Evolutionary conservation across 768 basidiomycete species (phyloP).

Genomic region (Mycena epipterygia): DNA sequence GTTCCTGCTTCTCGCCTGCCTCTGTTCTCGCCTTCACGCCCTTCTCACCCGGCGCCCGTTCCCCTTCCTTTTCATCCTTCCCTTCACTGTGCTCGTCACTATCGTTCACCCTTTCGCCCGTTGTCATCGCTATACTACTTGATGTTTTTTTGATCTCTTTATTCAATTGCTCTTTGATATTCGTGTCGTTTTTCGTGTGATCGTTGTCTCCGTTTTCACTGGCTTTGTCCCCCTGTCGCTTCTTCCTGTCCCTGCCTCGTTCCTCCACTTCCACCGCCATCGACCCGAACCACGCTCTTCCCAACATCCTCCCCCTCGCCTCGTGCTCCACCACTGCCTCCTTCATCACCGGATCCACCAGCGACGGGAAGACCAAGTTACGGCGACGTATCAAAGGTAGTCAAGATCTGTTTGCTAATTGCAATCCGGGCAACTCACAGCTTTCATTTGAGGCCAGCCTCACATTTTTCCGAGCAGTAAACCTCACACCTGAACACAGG

Average conservation of each 20-base stretch:
- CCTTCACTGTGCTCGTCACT: neutral
- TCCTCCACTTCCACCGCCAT: neutral
- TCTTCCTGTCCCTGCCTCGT: neutral
- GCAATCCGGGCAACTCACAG: too few relatives aligned
- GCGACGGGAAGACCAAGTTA: constrained; percentile 6
- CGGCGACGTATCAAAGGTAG: too few relatives aligned
- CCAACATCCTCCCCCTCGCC: neutral
- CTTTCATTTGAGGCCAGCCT: too few relatives aligned
- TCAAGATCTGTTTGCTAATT: too few relatives aligned
- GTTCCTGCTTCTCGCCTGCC: too few relatives aligned
- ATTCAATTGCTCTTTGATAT: too few relatives aligned
- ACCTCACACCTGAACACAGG: too few relatives aligned
- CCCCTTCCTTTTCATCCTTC: neutral
- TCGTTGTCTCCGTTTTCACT: neutral
- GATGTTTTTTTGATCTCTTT: neutral
- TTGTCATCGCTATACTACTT: too few relatives aligned
- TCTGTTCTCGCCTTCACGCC: too few relatives aligned
- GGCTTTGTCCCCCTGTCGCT: neutral
- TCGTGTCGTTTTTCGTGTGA: too few relatives aligned
- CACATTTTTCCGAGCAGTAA: too few relatives aligned
- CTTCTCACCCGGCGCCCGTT: too few relatives aligned
- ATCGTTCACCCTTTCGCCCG: constrained; percentile 4
- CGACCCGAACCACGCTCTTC: neutral
- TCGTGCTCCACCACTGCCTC: neutral
- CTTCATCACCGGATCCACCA: constrained; percentile 1